Evolutionary conservation across 371 early-diverging fungal species (phyloP).

Genomic region (Mucor saturninus): DNA sequence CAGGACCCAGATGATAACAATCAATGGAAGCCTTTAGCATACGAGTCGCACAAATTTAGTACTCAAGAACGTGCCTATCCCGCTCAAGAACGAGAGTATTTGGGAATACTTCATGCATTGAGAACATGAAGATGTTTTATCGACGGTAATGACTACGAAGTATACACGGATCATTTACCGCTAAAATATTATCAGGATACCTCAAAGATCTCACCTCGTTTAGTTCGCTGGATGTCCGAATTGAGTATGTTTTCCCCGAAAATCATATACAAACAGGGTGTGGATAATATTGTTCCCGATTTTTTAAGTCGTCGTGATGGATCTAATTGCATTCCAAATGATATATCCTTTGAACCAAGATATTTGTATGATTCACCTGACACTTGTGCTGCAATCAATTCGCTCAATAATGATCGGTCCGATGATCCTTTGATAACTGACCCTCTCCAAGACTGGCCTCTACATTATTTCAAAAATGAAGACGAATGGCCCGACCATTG

Average conservation of each 20-base stretch:
- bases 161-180: conserved; percentile 29
- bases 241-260: conserved; percentile 1
- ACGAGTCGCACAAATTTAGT: conserved; percentile 35
- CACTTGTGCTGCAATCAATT: background rate
- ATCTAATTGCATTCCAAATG: background rate
- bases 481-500: background rate
- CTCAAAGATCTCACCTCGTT: conserved; percentile 25
- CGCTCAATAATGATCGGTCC: background rate
- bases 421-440: background rate
- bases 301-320: background rate
- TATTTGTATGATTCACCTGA: conserved; percentile 1
- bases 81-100: conserved; percentile 40
- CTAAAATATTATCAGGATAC: conserved; percentile 26
- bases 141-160: conserved; percentile 21
- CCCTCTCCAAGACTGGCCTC: conserved; percentile 8
- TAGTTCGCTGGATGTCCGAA: conserved; percentile 33
- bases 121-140: conserved; percentile 37
- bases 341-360: background rate
- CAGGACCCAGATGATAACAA: background rate
- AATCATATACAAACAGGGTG: background rate
- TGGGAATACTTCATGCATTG: conserved; percentile 19
- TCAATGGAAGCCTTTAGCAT: conserved; percentile 12
- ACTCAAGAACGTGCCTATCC: conserved; percentile 35
- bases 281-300: background rate
- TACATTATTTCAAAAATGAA: background rate